Evolutionary conservation across 371 early-diverging fungal species (phyloP).

Genomic region (Mucor velutinosus): DNA sequence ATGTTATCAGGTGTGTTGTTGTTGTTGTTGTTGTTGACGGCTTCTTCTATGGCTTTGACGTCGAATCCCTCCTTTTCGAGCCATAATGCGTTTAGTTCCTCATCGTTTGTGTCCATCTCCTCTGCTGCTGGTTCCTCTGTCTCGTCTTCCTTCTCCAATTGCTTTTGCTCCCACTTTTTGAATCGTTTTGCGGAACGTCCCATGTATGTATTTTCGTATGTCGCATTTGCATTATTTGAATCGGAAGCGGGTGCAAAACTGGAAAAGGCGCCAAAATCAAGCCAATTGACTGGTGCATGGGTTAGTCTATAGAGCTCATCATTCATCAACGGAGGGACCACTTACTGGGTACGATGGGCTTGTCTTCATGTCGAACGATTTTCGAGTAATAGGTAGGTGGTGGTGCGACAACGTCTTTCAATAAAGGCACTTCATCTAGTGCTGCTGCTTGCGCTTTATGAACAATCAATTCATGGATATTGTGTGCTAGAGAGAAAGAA

Average conservation of each 20-base stretch:
- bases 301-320: too few relatives aligned
- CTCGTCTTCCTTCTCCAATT: not conserved
- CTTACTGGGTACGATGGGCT: conserved; percentile 40
- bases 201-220: conserved; percentile 48
- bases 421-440: conserved; percentile 22
- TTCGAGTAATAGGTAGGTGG: conserved; percentile 35
- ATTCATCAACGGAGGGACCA: not conserved
- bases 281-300: conserved; percentile 41
- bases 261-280: conserved; percentile 54
- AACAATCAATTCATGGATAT: conserved; percentile 38
- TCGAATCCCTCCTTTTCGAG: conserved; percentile 43
- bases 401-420: conserved; percentile 36
- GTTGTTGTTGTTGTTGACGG: conserved; percentile 20
- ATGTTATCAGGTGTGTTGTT: conserved; percentile 15
- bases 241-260: conserved; percentile 55
- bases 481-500: conserved; percentile 21
- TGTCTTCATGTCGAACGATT: conserved; percentile 36
- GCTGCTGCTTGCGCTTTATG: conserved; percentile 30
- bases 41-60: conserved; percentile 29
- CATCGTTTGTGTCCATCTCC: conserved; percentile 5
- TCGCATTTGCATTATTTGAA: conserved; percentile 48
- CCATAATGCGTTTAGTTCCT: conserved; percentile 42
- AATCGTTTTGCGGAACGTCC: conserved; percentile 42
- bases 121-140: not conserved
- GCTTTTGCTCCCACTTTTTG: conserved; percentile 9